Conservation (phyloP, 441 rosid species). For the Eutrema salsugineum region DNA sequence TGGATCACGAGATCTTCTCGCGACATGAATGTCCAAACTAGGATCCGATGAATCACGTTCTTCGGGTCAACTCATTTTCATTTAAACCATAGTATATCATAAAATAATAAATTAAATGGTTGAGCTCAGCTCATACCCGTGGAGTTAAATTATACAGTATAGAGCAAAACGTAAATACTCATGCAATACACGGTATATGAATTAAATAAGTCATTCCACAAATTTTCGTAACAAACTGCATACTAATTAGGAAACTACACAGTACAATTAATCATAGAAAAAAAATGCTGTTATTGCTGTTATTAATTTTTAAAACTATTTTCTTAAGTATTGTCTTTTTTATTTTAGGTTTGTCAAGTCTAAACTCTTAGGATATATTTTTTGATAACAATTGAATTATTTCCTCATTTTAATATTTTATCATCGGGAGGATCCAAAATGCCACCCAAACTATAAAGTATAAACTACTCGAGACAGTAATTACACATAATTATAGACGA, state of each 20-base stretch:
- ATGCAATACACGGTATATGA: background rate
- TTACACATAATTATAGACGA: background rate
- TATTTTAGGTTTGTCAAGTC: no score
- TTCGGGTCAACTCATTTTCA: slow-evolving; percentile 19
- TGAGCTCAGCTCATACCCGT: background rate
- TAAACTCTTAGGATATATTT: no score
- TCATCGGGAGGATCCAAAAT: no score
- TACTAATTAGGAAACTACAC: background rate
- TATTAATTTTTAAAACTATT: no score
- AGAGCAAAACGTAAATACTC: background rate
- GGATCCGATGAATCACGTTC: slow-evolving; percentile 22
- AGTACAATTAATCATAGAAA: background rate
- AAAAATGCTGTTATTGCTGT: background rate
- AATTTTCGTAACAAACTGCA: background rate
- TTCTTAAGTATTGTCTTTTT: no score
- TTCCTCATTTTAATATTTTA: no score
- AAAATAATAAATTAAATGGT: background rate
- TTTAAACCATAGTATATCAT: background rate
- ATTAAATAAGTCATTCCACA: background rate
- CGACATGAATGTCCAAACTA: slow-evolving; percentile 16
- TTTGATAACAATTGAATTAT: no score
- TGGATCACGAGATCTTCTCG: slow-evolving; percentile 25
- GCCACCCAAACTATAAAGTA: no score
- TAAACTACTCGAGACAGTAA: no score
- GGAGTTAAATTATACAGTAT: background rate